Percentiles rank a stretch among this genome's conserved stretches.
Evolutionary conservation across 192 early-diverging fungal species (phyloP).

Genomic region (Phlyctochytrium planicorne): DNA sequence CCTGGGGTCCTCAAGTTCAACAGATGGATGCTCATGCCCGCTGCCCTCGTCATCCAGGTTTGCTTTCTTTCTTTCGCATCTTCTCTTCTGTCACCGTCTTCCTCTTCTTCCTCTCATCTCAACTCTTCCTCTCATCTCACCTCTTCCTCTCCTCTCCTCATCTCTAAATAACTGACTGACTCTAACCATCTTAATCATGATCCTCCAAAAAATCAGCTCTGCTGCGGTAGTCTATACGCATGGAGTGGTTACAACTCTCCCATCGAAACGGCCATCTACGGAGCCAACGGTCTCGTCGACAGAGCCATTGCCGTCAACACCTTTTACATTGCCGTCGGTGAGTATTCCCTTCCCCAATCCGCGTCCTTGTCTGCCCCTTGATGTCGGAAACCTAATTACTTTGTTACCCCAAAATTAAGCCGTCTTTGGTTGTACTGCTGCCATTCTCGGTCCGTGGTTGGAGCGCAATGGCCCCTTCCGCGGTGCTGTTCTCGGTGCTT

Average conservation of each 20-base stretch:
- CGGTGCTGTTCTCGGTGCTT: conserved; percentile 60
- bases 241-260: conserved; percentile 77
- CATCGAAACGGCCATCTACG: conserved; percentile 60
- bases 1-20: conserved; percentile 45
- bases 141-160: not conserved
- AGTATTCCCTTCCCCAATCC: not conserved
- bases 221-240: conserved; percentile 72
- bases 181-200: too few relatives aligned
- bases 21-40: conserved; percentile 67
- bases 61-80: not conserved
- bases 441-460: conserved; percentile 76
- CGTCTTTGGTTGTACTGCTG: conserved; percentile 70
- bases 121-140: not conserved
- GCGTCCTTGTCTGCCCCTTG: not conserved
- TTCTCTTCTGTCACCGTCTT: not conserved
- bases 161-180: too few relatives aligned
- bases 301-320: conserved; percentile 58
- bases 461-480: conserved; percentile 72
- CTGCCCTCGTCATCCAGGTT: conserved; percentile 71
- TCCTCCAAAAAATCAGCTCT: conserved; percentile 28
- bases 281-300: conserved; percentile 37
- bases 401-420: conserved; percentile 1
- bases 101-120: not conserved
- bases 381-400: not conserved
- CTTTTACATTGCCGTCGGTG: conserved; percentile 75